phyloP scores from a whole-genome alignment of 192 early-diverging fungal genomes.

The Anaeromyces robustus region DNA sequence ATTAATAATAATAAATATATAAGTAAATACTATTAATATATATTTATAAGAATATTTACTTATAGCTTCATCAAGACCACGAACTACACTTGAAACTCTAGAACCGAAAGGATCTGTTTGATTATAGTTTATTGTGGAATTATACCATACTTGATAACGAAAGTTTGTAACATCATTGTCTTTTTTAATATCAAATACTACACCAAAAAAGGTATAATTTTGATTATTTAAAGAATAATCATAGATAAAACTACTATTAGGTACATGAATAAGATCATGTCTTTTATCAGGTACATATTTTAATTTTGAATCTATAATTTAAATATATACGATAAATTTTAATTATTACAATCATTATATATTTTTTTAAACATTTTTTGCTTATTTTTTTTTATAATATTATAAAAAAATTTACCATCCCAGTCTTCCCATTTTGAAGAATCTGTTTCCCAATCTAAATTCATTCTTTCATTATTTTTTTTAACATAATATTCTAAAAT shows the following conservation, averaged over 20 bases:
- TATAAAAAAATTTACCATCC: not conserved
- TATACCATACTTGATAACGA: conserved; percentile 64
- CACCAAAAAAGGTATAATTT: conserved; percentile 47
- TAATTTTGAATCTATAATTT: conserved; percentile 7
- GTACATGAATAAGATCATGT: conserved; percentile 35
- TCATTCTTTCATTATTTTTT: not conserved
- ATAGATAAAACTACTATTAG: conserved; percentile 43
- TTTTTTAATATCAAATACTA: not conserved
- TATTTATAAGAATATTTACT: conserved; percentile 11
- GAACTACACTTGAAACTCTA: conserved; percentile 33
- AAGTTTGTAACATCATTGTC: conserved; percentile 19
- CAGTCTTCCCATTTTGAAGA: not conserved
- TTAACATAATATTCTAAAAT: not conserved
- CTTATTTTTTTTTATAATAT: too few species aligned
- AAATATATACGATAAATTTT: conserved; percentile 8
- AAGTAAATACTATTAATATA: too few species aligned
- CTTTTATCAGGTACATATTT: conserved; percentile 8
- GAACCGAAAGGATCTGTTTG: conserved; percentile 43
- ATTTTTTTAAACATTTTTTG: not conserved
- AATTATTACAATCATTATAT: too few species aligned
- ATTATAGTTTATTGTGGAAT: conserved; percentile 38
- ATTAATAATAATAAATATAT: conserved; percentile 1
- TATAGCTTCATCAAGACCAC: conserved; percentile 58
- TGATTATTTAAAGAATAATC: conserved; percentile 47
- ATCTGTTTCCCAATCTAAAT: not conserved